Conservation (phyloP, 139 green algal genomes). For the Haematococcus lacustris region DNA sequence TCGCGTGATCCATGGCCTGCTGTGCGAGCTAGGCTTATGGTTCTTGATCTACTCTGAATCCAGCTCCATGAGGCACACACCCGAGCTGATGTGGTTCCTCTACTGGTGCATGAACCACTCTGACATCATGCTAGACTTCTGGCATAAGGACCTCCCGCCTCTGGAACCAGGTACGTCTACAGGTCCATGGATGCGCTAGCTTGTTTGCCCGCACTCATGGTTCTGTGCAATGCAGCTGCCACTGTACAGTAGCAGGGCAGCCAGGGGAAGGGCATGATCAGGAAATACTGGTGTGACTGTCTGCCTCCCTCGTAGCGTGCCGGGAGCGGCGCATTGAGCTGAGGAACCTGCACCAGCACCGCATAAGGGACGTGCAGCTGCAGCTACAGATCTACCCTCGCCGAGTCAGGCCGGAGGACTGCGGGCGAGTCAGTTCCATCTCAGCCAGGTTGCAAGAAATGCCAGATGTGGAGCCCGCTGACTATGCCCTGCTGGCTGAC, state of each 20-base stretch:
- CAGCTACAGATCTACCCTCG: conserved; percentile 26
- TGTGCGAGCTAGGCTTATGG: conserved; percentile 63
- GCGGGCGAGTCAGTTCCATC: conserved; percentile 29
- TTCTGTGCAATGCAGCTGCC: too few relatives aligned
- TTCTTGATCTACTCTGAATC: conserved; percentile 67
- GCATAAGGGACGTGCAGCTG: conserved; percentile 22
- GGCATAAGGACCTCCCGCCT: conserved; percentile 18
- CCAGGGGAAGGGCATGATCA: too few relatives aligned
- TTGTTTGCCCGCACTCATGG: too few relatives aligned
- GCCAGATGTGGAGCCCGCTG: neutral
- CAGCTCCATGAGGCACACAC: conserved; percentile 48
- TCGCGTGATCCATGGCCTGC: conserved; percentile 26
- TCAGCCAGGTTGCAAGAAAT: conserved; percentile 16
- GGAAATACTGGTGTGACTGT: too few relatives aligned
- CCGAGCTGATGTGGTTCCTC: conserved; percentile 76
- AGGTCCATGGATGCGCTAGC: too few relatives aligned
- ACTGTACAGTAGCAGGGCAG: too few relatives aligned
- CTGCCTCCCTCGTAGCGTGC: too few relatives aligned
- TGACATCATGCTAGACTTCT: conserved; percentile 22
- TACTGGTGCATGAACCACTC: conserved; percentile 42
- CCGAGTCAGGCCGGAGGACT: conserved; percentile 35
- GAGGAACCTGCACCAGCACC: conserved; percentile 26
- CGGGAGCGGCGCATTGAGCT: conserved; percentile 23
- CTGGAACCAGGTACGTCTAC: conserved; percentile 1
- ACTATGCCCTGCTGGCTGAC: conserved; percentile 21